These are phyloP conservation scores for Cochlearia excelsa DNA, from an alignment of 345 rosid genomes.

Conservation along the genomic window DNA sequence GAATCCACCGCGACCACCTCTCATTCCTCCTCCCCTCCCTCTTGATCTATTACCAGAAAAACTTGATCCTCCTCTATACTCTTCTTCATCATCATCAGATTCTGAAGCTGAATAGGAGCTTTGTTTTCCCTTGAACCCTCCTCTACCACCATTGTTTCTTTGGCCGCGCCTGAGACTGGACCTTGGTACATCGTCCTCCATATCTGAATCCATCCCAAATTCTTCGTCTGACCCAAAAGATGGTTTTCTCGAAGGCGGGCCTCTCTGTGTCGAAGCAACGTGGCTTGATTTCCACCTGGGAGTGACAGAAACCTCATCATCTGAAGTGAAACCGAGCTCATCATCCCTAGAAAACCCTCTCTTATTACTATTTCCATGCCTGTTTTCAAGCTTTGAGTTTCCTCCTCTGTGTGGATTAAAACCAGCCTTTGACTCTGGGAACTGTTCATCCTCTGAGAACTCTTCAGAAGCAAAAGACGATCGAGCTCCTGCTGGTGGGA, in stretches of 20 bases:
- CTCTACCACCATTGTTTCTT: conserved; percentile 36
- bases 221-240: conserved; percentile 78
- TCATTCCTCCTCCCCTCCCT: conserved; percentile 37
- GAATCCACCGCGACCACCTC: conserved; percentile 31
- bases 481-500: conserved; percentile 28
- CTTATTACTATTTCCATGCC: conserved; percentile 25
- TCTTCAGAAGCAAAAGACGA: conserved; percentile 33
- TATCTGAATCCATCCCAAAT: conserved; percentile 52
- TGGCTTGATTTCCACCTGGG: conserved; percentile 78
- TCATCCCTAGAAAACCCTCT: conserved; percentile 47
- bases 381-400: conserved; percentile 36
- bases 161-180: conserved; percentile 31
- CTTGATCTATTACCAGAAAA: conserved; percentile 32
- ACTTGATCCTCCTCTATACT: conserved; percentile 25
- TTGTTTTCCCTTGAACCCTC: conserved; percentile 34
- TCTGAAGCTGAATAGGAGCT: conserved; percentile 48
- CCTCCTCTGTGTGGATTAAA: conserved; percentile 31
- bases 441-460: conserved; percentile 45
- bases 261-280: conserved; percentile 45
- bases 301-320: conserved; percentile 53
- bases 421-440: conserved; percentile 45
- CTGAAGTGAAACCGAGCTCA: conserved; percentile 51
- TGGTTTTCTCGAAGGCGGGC: conserved; percentile 40
- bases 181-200: conserved; percentile 43
- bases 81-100: conserved; percentile 42